A percentile compares a stretch with the other conserved stretches of the same genome.
Evolutionary conservation across 257 asterid species (phyloP).

Genomic region (Nicotiana attenuata): DNA sequence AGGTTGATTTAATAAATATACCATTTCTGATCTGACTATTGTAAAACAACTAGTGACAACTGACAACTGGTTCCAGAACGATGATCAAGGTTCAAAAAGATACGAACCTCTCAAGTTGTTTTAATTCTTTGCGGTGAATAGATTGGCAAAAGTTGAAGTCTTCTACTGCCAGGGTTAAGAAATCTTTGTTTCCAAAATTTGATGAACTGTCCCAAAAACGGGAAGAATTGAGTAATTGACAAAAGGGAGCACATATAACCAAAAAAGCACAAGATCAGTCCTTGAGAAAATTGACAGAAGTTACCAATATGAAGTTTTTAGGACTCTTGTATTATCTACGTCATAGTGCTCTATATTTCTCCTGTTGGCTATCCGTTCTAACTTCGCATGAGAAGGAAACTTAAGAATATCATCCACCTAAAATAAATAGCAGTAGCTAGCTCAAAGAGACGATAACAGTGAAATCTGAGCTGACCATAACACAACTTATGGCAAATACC

Average conservation of each 20-base stretch:
- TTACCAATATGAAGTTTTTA: slow-evolving; percentile 75
- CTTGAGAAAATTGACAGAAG: not conserved
- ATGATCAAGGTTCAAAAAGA: slow-evolving; percentile 1
- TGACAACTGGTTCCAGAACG: not conserved
- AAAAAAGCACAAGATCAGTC: not conserved
- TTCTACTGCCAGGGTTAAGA: slow-evolving; percentile 52
- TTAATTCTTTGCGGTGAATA: slow-evolving; percentile 59
- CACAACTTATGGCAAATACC: slow-evolving; percentile 35
- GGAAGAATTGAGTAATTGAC: slow-evolving; percentile 2
- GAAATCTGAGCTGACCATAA: not conserved
- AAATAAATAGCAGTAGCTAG: slow-evolving; percentile 17
- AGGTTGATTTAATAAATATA: not conserved
- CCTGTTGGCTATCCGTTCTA: slow-evolving; percentile 56
- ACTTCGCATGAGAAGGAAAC: slow-evolving; percentile 54
- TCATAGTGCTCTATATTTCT: slow-evolving; percentile 57
- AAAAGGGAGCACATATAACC: not conserved
- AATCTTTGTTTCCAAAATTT: slow-evolving; percentile 60
- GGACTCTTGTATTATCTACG: slow-evolving; percentile 43
- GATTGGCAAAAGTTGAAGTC: slow-evolving; percentile 76
- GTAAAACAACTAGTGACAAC: not conserved
- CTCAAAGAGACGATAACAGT: slow-evolving; percentile 2
- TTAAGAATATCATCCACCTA: slow-evolving; percentile 61
- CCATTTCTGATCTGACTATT: not conserved
- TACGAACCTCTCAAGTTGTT: slow-evolving; percentile 65
- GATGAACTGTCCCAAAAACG: slow-evolving; percentile 46